Evolutionary conservation across 805 yeast genomes (phyloP), one percentile per base, ranked within the genome.

Genomic region (Teunomyces tritomae): DNA sequence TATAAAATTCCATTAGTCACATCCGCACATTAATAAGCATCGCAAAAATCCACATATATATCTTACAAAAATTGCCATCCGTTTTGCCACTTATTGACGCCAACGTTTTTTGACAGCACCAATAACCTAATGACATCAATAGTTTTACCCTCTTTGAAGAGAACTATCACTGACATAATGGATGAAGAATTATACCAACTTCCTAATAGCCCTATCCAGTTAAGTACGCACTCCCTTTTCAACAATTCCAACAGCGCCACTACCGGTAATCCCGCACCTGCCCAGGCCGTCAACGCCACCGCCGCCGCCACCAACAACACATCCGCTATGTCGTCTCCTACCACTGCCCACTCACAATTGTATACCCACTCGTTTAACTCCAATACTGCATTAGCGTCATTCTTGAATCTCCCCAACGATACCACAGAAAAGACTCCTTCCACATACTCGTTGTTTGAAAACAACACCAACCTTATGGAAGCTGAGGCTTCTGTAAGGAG

Each of bases 141-240:
- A 46, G 77, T 68, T 17, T 70, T 77, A 49, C 84, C 84, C 24
- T 63, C 67, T 11, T 65, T 78, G 35, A 77, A 78, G 59, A 76
- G 82, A 55, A 71, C 84, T 16, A 60, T 79, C 46, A 77, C 82
- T 13, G 85, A 80, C 51, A 76, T 80, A 16, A 73, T 80, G 74
- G 85, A 81, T 51, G 85, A 82, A 47, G 86, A 81, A 50, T 64
- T 81, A 28, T 80, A 79, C 53, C 77, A 72, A 41, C 52, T 62
- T 24, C 73, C 74, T 8, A 60, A 57, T 40, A 59, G 56, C 35
- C 58, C 58, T 16, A 49, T 53, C 20, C 52, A 49, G 39, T 29
- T 49, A 14, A 49, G 39, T 47, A 26, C 17, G 20, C 39, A 29
- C 32, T 27, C 33, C 30, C 28, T 26, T n/a, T 33, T 16, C 28